A percentile compares a stretch with the other conserved stretches of the same genome.
Conservation (phyloP, 179 eudicot species). For the Heliamphora pulchella region DNA sequence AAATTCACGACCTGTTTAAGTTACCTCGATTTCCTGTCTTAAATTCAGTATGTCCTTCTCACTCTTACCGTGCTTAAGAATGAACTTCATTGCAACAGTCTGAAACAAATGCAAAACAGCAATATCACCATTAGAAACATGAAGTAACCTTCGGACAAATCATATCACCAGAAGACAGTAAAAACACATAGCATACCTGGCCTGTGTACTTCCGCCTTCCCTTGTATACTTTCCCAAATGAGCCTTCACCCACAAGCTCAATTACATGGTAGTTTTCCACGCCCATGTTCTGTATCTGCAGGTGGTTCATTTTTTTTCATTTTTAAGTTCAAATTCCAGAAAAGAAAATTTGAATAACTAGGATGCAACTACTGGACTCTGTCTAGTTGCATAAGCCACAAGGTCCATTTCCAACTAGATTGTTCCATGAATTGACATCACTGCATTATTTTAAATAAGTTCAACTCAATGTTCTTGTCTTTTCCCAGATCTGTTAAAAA, state of each 20-base stretch:
- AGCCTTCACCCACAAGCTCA: constrained; percentile 98
- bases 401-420: neutral
- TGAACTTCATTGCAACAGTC: constrained; percentile 99
- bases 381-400: neutral
- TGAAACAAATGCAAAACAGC: constrained; percentile 18
- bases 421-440: neutral
- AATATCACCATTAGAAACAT: neutral
- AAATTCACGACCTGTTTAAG: constrained; percentile 2
- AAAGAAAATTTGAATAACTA: neutral
- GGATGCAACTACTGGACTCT: neutral
- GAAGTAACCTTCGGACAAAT: neutral
- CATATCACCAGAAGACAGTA: neutral
- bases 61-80: constrained; percentile 88
- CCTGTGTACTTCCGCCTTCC: constrained; percentile 81
- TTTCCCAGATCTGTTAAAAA: neutral
- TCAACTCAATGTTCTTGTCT: neutral
- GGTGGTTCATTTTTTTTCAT: neutral
- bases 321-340: neutral
- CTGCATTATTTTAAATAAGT: neutral
- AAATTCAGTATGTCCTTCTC: constrained; percentile 90
- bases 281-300: constrained; percentile 47
- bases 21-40: constrained; percentile 95
- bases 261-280: constrained; percentile 94
- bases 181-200: constrained; percentile 41
- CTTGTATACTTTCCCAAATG: constrained; percentile 93